A percentile compares a stretch with the other conserved stretches of the same genome.
Conservation (phyloP, 129 eudicot species). For the Pulicaria dysenterica region DNA sequence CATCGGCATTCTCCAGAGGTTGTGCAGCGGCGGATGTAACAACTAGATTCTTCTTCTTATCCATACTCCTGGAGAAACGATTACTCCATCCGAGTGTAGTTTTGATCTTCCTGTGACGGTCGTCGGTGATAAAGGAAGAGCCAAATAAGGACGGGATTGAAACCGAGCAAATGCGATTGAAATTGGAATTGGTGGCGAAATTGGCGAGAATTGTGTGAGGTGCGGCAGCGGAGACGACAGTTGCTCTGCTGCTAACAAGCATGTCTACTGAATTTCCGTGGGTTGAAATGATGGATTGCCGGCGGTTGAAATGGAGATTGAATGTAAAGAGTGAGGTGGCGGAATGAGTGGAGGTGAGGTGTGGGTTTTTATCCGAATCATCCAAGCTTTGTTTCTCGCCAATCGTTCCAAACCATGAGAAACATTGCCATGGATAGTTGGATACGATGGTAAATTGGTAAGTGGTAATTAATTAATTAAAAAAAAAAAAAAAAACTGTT, state of each 20-base stretch:
- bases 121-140: constrained; percentile 9
- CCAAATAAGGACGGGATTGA: neutral
- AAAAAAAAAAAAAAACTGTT: no score
- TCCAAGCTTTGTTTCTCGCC: constrained; percentile 5
- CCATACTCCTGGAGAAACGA: constrained; percentile 1
- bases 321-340: constrained; percentile 25
- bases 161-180: constrained; percentile 20
- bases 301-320: constrained; percentile 9
- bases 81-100: constrained; percentile 38
- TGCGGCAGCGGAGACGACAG: constrained; percentile 46
- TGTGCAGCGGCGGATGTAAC: constrained; percentile 57
- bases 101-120: constrained; percentile 20
- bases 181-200: neutral
- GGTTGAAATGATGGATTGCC: neutral
- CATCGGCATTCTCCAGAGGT: constrained; percentile 66
- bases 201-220: constrained; percentile 23
- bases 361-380: constrained; percentile 23
- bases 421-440: no score
- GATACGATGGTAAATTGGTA: no score
- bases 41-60: constrained; percentile 40
- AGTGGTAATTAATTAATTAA: no score
- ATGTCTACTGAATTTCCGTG: constrained; percentile 33
- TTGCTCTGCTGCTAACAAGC: constrained; percentile 49
- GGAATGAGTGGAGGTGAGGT: constrained; percentile 36
- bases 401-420: no score